Base-by-base conservation (phyloP, 2,329 filamentous ascomycete species). In the Teratosphaeria viscida region DNA sequence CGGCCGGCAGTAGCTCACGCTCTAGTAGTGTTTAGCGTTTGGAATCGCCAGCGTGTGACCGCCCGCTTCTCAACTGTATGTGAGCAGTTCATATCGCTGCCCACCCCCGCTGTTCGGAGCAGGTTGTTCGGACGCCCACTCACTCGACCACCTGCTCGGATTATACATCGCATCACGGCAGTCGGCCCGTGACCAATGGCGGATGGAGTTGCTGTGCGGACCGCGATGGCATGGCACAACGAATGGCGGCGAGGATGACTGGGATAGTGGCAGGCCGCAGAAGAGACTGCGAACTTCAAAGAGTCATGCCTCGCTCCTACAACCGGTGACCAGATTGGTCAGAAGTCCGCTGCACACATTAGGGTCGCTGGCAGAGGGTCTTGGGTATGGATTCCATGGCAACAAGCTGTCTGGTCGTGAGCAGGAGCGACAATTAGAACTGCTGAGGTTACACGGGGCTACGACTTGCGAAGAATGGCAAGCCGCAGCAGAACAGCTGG, bases 381-480 rank as follows among this genome's bases (percentile, higher is more conserved):
- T 57, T 26, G 57, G 57, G 23, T 61, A 49, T 49, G 55, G 19
- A n/a, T 34, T 37, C 39, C 54, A 57, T 54, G 58, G 19, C 26
- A 32, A 12, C 5, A 32, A 14, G 27, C 53, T 54, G 53, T 19
- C 53, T 16, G 26, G 14, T n/a, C 27, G 34, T 12, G 53, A 54
- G n/a, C 53, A 54, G 34, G 53, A 54, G 34, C 53, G 53, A 12
- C 53, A 55, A 23, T 12, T 55, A n/a, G 16, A 56, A 16, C 12
- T 56, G 16, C 23, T 43, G 55, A 39, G 55, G 43, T 47, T 56
- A 23, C 23, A 39, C 3, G 32, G 11, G 8, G 55, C 55, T 14
- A 47, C 14, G 43, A 47, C 55, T 16, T 95, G 87, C 70, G 89
- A 94, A 69, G 87, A 94, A 71, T 96, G 91, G 90, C 87, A 92